These are phyloP conservation scores for Phytophthora idaei DNA, from an alignment of 352 stramenopile species.

Conservation along the genomic window DNA sequence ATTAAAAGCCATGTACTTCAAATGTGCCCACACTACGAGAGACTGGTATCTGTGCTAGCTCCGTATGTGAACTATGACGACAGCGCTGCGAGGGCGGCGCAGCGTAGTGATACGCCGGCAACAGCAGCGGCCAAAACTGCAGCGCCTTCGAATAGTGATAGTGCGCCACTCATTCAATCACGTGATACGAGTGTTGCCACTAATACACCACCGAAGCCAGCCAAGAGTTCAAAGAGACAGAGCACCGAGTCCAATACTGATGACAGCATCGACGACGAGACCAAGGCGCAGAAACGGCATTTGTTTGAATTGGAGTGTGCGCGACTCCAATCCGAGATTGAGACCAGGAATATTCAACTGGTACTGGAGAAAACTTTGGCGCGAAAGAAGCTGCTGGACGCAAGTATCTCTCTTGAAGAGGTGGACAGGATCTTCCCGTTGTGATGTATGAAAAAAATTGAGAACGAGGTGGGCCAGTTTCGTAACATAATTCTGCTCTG, in stretches of 20 bases:
- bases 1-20: constrained; percentile 44
- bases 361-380: constrained; percentile 57
- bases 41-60: constrained; percentile 35
- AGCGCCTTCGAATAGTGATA: not conserved
- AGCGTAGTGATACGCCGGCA: constrained; percentile 2
- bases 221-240: constrained; percentile 7
- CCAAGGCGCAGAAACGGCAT: constrained; percentile 45
- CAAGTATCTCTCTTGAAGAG: constrained; percentile 43
- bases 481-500: not conserved
- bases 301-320: constrained; percentile 59
- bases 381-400: constrained; percentile 54
- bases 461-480: not conserved
- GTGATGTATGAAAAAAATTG: constrained; percentile 10
- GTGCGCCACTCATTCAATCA: not conserved
- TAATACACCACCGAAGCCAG: constrained; percentile 6
- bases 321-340: constrained; percentile 55
- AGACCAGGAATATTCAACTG: constrained; percentile 53
- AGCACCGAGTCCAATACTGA: constrained; percentile 10
- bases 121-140: constrained; percentile 3
- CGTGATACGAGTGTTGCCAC: not conserved
- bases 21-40: constrained; percentile 51
- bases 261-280: constrained; percentile 19
- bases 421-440: constrained; percentile 56
- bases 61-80: constrained; percentile 35
- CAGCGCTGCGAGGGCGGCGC: constrained; percentile 9